Conservation (phyloP, 2,329 filamentous ascomycete genomes). For the Colletotrichum lini region DNA sequence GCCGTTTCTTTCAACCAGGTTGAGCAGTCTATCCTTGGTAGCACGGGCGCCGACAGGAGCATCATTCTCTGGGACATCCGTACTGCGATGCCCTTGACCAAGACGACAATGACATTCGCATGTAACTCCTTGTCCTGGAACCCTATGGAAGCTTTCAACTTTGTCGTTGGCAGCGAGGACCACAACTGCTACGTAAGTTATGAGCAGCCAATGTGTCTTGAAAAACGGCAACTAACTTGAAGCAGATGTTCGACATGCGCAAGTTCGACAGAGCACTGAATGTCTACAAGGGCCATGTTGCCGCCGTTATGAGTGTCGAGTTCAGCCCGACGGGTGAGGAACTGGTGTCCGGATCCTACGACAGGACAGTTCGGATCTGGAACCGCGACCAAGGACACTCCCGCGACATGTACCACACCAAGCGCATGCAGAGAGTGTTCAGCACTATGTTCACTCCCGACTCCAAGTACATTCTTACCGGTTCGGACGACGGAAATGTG, state of each 20-base stretch:
- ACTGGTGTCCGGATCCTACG: slow-evolving; percentile 88
- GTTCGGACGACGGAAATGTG: slow-evolving; percentile 92
- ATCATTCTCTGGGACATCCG: slow-evolving; percentile 94
- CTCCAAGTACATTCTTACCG: slow-evolving; percentile 89
- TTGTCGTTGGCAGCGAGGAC: slow-evolving; percentile 93
- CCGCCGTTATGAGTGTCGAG: slow-evolving; percentile 95
- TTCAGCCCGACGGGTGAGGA: slow-evolving; percentile 96
- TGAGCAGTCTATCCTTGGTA: slow-evolving; percentile 91
- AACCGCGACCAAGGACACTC: slow-evolving; percentile 84
- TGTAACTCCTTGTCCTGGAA: slow-evolving; percentile 93
- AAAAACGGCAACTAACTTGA: not conserved
- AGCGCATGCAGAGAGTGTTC: slow-evolving; percentile 94
- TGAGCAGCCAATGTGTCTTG: not conserved
- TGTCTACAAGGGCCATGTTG: slow-evolving; percentile 89
- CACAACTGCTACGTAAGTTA: slow-evolving; percentile 76
- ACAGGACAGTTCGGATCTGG: slow-evolving; percentile 91
- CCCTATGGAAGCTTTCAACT: slow-evolving; percentile 96
- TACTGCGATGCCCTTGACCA: slow-evolving; percentile 85
- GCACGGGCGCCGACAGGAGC: slow-evolving; percentile 86
- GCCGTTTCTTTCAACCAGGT: slow-evolving; percentile 92
- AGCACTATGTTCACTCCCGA: slow-evolving; percentile 89
- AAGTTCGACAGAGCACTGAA: slow-evolving; percentile 91
- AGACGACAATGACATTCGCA: slow-evolving; percentile 85
- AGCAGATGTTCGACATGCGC: slow-evolving; percentile 86
- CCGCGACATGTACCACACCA: slow-evolving; percentile 95